Evolutionary conservation across 768 basidiomycete genomes (phyloP).

Genomic region (Grammothele lineata): DNA sequence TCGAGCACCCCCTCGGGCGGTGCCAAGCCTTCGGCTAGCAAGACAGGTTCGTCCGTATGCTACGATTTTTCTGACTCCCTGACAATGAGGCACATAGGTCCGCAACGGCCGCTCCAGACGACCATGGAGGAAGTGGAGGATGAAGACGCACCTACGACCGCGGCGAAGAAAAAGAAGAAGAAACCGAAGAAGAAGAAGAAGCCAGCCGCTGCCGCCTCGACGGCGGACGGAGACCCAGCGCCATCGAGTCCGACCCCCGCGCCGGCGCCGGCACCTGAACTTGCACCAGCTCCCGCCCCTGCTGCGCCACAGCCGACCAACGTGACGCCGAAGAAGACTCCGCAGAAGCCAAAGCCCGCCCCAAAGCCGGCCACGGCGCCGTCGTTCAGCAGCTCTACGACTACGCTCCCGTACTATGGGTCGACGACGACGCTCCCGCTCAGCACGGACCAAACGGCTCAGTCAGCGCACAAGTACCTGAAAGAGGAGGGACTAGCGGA

Average conservation of each 20-base stretch:
- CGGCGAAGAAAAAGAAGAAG: slow-evolving; percentile 71
- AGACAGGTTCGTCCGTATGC: too few species aligned
- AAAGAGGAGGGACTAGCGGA: slow-evolving; percentile 42
- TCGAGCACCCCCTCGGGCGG: neutral
- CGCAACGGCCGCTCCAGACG: slow-evolving; percentile 36
- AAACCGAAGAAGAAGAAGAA: slow-evolving; percentile 67
- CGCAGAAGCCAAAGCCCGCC: neutral
- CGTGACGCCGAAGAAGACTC: slow-evolving; percentile 15
- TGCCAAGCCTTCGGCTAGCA: neutral
- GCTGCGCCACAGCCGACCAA: slow-evolving; percentile 14
- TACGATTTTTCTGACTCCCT: too few species aligned
- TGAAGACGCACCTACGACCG: slow-evolving; percentile 44
- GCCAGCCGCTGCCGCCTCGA: slow-evolving; percentile 24
- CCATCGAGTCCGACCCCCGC: slow-evolving; percentile 8
- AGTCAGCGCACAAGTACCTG: slow-evolving; percentile 70
- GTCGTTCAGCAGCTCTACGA: slow-evolving; percentile 17
- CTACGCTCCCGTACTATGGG: slow-evolving; percentile 23
- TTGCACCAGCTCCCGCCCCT: slow-evolving; percentile 5
- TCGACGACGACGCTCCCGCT: slow-evolving; percentile 40
- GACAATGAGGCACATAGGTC: too few species aligned
- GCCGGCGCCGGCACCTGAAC: slow-evolving; percentile 8
- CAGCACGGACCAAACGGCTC: slow-evolving; percentile 49
- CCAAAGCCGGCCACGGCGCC: slow-evolving; percentile 2
- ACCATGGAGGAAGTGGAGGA: slow-evolving; percentile 75
- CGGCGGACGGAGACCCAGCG: slow-evolving; percentile 11